phyloP scores from a whole-genome alignment of 805 yeast genomes.

The Ogataea ganodermae region DNA sequence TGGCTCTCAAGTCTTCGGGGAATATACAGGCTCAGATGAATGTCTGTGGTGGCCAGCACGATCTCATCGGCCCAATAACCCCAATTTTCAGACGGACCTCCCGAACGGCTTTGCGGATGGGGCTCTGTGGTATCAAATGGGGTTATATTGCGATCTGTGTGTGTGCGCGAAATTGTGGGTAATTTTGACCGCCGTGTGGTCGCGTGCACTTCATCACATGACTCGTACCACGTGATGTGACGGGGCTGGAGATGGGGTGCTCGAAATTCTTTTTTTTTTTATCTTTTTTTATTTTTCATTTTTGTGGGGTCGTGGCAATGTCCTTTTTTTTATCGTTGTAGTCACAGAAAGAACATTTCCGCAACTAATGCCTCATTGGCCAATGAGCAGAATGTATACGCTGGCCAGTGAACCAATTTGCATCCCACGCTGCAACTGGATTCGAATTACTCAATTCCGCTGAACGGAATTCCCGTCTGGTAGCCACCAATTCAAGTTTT shows the following conservation, averaged over 20 bases:
- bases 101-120: slow-evolving; percentile 1
- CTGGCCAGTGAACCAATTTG: no score
- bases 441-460: not conserved
- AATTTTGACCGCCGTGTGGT: not conserved
- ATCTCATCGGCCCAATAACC: no score
- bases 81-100: not conserved
- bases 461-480: not conserved
- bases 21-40: no score
- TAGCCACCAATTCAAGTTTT: not conserved
- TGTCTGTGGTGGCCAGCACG: no score
- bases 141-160: not conserved
- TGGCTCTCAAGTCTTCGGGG: no score
- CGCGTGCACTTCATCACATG: no score
- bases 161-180: not conserved
- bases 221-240: not conserved
- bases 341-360: not conserved
- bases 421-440: no score
- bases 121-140: not conserved
- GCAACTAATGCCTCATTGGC: not conserved
- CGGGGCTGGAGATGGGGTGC: no score
- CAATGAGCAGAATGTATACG: no score
- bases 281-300: not conserved
- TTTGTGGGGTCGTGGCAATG: no score
- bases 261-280: not conserved
- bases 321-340: not conserved